Percentiles rank a stretch among this genome's conserved stretches.
Conservation (phyloP, 1,284 basidiomycete species). For the Malassezia yamatoensis region DNA sequence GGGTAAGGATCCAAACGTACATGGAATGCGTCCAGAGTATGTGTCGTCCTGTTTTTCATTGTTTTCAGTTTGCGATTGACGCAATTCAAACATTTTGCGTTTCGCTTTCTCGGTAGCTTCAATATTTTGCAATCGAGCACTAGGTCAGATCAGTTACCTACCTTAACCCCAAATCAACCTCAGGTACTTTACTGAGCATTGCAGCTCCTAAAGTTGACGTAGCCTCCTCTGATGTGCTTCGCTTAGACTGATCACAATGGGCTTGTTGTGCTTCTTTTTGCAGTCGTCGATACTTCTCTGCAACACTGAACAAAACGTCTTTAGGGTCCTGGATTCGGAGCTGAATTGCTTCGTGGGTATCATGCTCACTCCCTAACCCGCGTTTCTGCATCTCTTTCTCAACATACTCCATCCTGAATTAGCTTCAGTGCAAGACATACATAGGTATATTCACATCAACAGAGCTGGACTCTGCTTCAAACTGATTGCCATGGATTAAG, state of each 20-base stretch:
- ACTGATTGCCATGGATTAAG: not conserved
- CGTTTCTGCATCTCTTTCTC: constrained; percentile 8
- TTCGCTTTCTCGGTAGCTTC: constrained; percentile 17
- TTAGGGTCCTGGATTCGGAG: not conserved
- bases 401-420: not conserved
- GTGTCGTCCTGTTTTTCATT: not conserved
- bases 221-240: not conserved
- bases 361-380: not conserved
- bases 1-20: not conserved
- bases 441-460: not conserved
- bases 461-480: not conserved
- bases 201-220: not conserved
- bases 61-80: not conserved
- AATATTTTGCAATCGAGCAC: constrained; percentile 13
- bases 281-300: constrained; percentile 1
- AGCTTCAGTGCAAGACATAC: not conserved
- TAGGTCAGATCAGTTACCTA: not conserved
- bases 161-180: constrained; percentile 11
- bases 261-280: not conserved
- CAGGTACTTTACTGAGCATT: constrained; percentile 7
- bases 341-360: not conserved
- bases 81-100: not conserved
- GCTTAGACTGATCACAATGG: not conserved
- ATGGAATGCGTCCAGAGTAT: not conserved
- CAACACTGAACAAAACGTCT: not conserved